Conservation (phyloP, 495 filamentous ascomycete species). For the Talaromyces thailandensis region DNA sequence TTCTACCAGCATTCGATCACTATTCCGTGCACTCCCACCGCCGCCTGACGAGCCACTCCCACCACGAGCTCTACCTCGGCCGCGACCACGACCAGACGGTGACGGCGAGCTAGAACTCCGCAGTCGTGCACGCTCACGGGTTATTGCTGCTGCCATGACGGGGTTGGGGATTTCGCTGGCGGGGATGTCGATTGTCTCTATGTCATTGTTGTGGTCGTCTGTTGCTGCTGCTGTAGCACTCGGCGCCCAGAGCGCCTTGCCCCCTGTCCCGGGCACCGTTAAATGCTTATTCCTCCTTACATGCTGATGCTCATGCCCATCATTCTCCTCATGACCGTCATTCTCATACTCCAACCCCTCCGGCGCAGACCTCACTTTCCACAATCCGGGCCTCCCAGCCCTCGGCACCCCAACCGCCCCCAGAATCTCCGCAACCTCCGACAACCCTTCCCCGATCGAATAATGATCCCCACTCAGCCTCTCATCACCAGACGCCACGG, state of each 20-base stretch:
- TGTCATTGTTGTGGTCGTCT: background rate
- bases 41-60: slow-evolving; percentile 8
- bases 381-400: slow-evolving; percentile 5
- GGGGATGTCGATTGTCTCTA: background rate
- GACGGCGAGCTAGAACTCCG: background rate
- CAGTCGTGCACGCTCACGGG: background rate
- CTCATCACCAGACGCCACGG: background rate
- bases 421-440: slow-evolving; percentile 11
- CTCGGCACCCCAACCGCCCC: slow-evolving; percentile 6
- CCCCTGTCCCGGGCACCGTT: background rate
- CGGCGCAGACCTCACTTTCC: background rate
- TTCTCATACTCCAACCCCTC: background rate
- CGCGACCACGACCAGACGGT: background rate
- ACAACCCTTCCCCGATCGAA: slow-evolving; percentile 14
- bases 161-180: background rate
- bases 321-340: background rate
- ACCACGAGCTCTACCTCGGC: slow-evolving; percentile 8
- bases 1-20: slow-evolving; percentile 36
- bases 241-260: background rate
- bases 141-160: background rate
- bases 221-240: background rate
- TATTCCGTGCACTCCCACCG: slow-evolving; percentile 21
- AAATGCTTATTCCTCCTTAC: background rate
- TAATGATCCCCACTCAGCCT: slow-evolving; percentile 9
- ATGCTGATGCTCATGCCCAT: background rate